A percentile compares a stretch with the other conserved stretches of the same genome.
phyloP scores from a whole-genome alignment of 2,329 filamentous ascomycete species.

The Didymosphaeria variabile region DNA sequence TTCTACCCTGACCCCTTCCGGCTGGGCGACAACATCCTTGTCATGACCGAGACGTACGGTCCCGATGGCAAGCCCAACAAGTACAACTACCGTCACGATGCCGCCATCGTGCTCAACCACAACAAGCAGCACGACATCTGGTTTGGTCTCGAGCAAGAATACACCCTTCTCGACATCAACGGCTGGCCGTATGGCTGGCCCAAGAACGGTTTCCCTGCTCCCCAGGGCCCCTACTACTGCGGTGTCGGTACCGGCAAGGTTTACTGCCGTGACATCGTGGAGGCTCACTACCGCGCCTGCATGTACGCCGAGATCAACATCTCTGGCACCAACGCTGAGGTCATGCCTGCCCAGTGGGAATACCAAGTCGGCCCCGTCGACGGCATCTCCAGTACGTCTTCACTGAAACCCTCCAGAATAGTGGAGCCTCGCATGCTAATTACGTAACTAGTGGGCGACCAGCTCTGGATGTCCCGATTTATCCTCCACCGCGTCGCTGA shows the following conservation, averaged over 20 bases:
- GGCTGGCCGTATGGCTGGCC: conserved; percentile 95
- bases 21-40: conserved; percentile 87
- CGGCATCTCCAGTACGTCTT: conserved; percentile 78
- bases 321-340: conserved; percentile 98
- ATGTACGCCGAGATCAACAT: conserved; percentile 91
- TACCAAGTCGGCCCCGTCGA: conserved; percentile 93
- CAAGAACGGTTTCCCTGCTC: conserved; percentile 85
- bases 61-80: conserved; percentile 95
- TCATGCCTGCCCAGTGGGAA: conserved; percentile 98
- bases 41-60: conserved; percentile 94
- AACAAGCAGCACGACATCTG: conserved; percentile 86
- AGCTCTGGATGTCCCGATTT: conserved; percentile 94
- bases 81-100: conserved; percentile 97
- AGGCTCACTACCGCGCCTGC: conserved; percentile 91
- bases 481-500: conserved; percentile 90
- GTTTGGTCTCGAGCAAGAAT: conserved; percentile 99
- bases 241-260: conserved; percentile 98
- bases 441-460: conserved; percentile 77
- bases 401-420: conserved; percentile 8
- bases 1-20: conserved; percentile 94
- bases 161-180: conserved; percentile 86
- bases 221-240: conserved; percentile 96
- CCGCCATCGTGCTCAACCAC: conserved; percentile 86
- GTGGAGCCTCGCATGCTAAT: conserved; percentile 29
- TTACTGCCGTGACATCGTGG: conserved; percentile 96